Conservation (phyloP, 1,284 basidiomycete species). For the Sutorius eximius region DNA sequence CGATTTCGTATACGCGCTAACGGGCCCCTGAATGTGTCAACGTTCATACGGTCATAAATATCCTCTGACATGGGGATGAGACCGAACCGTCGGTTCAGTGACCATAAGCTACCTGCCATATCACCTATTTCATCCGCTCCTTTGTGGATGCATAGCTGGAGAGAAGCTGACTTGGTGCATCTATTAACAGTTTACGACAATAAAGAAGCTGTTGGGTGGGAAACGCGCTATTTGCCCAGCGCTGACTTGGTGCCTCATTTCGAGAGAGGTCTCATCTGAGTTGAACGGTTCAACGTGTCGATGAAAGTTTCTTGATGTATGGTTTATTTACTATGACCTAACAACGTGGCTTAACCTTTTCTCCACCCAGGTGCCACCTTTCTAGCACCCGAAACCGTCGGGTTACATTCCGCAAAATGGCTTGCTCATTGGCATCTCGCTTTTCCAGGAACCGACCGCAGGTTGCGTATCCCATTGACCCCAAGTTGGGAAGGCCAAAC, state of each 20-base stretch:
- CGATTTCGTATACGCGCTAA: slow-evolving; percentile 17
- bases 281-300: background rate
- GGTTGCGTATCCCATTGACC: background rate
- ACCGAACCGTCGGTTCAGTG: slow-evolving; percentile 10
- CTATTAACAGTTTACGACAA: slow-evolving; percentile 15
- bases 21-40: slow-evolving; percentile 17
- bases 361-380: background rate
- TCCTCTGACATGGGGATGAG: slow-evolving; percentile 10
- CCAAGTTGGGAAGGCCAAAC: background rate
- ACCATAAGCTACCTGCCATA: slow-evolving; percentile 16
- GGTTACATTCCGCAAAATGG: background rate
- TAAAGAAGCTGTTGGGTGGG: slow-evolving; percentile 11
- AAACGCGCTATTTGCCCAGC: background rate
- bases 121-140: slow-evolving; percentile 16
- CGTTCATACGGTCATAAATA: slow-evolving; percentile 10
- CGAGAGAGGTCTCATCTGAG: background rate
- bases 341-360: slow-evolving; percentile 32
- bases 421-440: background rate
- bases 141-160: slow-evolving; percentile 7
- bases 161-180: slow-evolving; percentile 7
- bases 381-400: background rate
- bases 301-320: background rate
- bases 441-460: background rate
- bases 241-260: background rate
- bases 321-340: background rate